Conservation (phyloP, 495 filamentous ascomycete genomes). For the Polyplosphaeria fusca region DNA sequence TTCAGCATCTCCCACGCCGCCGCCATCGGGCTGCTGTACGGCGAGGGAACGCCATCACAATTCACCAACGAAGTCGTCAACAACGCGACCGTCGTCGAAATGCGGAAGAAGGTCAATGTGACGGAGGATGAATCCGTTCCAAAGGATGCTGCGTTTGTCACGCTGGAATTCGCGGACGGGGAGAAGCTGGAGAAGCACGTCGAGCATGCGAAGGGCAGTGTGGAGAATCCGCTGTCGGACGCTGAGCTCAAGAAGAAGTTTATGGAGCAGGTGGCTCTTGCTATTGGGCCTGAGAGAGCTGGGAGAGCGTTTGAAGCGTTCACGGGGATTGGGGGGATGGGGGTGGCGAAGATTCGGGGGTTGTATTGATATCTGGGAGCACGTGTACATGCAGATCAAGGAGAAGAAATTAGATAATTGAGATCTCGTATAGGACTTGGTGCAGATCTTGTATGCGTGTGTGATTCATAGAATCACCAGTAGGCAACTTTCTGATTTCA, state of each 20-base stretch:
- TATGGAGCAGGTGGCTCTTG: neutral
- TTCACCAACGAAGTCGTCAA: constrained; percentile 49
- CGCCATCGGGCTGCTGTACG: constrained; percentile 51
- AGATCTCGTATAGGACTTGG: too few relatives aligned
- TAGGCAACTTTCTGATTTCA: too few relatives aligned
- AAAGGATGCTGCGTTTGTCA: constrained; percentile 47
- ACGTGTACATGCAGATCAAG: too few relatives aligned
- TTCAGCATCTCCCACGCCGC: constrained; percentile 56
- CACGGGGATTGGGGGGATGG: neutral
- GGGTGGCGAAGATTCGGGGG: neutral
- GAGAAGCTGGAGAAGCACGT: constrained; percentile 46
- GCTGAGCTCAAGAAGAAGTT: constrained; percentile 2
- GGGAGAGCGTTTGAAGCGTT: neutral
- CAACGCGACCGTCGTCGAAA: constrained; percentile 39
- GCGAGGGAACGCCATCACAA: constrained; percentile 50
- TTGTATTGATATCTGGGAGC: too few relatives aligned
- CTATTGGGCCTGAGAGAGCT: neutral
- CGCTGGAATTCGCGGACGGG: constrained; percentile 40
- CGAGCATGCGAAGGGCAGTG: constrained; percentile 41
- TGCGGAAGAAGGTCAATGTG: constrained; percentile 47
- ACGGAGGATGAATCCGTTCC: constrained; percentile 41
- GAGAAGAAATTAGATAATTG: too few relatives aligned
- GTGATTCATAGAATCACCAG: too few relatives aligned
- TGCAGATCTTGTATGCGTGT: too few relatives aligned
- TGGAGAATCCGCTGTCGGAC: neutral